phyloP scores from a whole-genome alignment of 441 rosid species.

The Populus hybrid region DNA sequence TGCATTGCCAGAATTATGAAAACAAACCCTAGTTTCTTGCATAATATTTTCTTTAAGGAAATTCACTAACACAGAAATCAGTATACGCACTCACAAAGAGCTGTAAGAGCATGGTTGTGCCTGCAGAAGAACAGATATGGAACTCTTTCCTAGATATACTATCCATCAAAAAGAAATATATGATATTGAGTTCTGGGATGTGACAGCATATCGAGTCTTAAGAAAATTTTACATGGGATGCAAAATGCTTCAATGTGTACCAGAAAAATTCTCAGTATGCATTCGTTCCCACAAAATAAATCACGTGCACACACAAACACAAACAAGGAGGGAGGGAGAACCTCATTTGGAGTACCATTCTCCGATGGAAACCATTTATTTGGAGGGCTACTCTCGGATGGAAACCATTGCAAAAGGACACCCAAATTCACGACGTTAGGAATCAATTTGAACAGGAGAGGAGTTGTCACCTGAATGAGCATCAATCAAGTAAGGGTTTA shows the following conservation, averaged over 20 bases:
- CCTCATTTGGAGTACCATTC: slow-evolving; percentile 54
- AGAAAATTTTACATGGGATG: neutral
- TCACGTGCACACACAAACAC: neutral
- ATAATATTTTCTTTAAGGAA: neutral
- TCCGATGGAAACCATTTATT: slow-evolving; percentile 71
- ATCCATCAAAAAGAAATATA: neutral
- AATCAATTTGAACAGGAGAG: slow-evolving; percentile 80
- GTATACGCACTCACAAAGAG: neutral
- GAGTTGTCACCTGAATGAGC: slow-evolving; percentile 72
- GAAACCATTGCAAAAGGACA: slow-evolving; percentile 77
- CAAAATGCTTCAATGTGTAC: neutral
- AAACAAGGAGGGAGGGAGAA: slow-evolving; percentile 26
- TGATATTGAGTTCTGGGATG: neutral
- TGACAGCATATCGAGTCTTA: neutral
- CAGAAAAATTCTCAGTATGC: neutral
- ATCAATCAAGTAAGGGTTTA: slow-evolving; percentile 14
- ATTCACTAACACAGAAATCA: neutral
- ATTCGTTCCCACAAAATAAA: neutral
- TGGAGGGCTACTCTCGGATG: slow-evolving; percentile 51
- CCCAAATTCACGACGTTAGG: slow-evolving; percentile 83
- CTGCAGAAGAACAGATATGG: neutral
- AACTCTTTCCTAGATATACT: neutral
- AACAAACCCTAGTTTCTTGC: neutral
- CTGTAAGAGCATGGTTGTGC: neutral
- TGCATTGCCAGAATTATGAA: neutral